phyloP scores from a whole-genome alignment of 2,329 filamentous ascomycete genomes.

The Hymenoscyphus linearis region DNA sequence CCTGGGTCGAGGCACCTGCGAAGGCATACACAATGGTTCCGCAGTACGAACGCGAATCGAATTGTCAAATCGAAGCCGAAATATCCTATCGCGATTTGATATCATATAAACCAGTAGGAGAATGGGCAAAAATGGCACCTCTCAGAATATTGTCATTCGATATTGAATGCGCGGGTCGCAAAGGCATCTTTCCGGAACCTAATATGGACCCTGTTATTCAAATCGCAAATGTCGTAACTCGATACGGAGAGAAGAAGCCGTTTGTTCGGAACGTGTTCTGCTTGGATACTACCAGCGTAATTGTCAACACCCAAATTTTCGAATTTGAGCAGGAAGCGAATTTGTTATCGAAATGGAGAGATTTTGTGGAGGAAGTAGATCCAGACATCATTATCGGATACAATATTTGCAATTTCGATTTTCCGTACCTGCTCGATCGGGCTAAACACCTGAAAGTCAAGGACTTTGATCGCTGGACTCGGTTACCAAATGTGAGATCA shows the following conservation, averaged over 20 bases:
- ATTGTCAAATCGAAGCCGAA: constrained; percentile 91
- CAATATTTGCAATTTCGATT: constrained; percentile 98
- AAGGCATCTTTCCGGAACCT: constrained; percentile 94
- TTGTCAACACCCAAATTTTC: constrained; percentile 90
- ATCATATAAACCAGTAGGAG: constrained; percentile 80
- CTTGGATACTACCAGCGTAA: constrained; percentile 83
- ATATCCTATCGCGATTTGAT: constrained; percentile 79
- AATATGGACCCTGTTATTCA: constrained; percentile 92
- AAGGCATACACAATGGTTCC: constrained; percentile 67
- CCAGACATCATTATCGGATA: constrained; percentile 98
- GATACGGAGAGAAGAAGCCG: constrained; percentile 90
- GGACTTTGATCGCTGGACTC: constrained; percentile 82
- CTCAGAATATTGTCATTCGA: constrained; percentile 91
- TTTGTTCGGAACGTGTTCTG: constrained; percentile 97
- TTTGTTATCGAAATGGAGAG: constrained; percentile 88
- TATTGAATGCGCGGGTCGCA: constrained; percentile 96
- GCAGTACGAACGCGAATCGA: constrained; percentile 68
- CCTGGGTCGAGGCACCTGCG: constrained; percentile 85
- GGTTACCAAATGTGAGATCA: constrained; percentile 67
- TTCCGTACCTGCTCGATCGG: constrained; percentile 87
- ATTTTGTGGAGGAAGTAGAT: constrained; percentile 85
- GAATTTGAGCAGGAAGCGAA: constrained; percentile 76
- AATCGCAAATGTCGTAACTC: constrained; percentile 92
- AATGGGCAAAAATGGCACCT: constrained; percentile 98
- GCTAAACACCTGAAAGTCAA: constrained; percentile 76